Base-by-base conservation (phyloP, 202 grass and related monocot species). In the Zizania palustris region DNA sequence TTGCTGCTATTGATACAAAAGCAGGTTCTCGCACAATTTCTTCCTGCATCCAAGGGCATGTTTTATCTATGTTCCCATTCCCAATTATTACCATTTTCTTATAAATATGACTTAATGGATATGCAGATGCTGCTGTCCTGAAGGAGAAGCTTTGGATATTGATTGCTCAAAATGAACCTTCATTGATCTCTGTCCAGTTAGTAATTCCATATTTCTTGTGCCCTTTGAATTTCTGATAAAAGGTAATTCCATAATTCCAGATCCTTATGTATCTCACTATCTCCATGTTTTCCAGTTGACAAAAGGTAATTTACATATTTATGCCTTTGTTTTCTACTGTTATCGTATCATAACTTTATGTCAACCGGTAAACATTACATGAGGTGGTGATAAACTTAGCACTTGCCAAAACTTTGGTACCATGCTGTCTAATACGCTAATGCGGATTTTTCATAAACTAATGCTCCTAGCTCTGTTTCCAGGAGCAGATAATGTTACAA, bases 111-210 rank as follows among this genome's bases (percentile, higher is more conserved):
- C n/a, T n/a, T n/a, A 51, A 58, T 82, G 34, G 46, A 69, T 83
- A 63, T 80, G 60, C 91, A 97, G 91, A 97, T 70, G 87, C 74
- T 74, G 81, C 78, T 72, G 58, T 94, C 73, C 41, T 90, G 46
- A 97, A 92, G 77, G 95, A 94, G 87, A 97, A 97, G 81, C 82
- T 97, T 67, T 97, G 95, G 95, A 36, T 74, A 64, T 65, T 94
- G 65, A 80, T 97, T 87, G 76, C 89, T 88, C 95, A 97, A 82
- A 97, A 93, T 57, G 91, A 94, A 74, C 80, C 91, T 45, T 92
- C 89, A 1, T 68, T 97, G 69, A 77, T 97, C 67, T 84, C 95
- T 58, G 70, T 80, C 57, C 87, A 93, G 18, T 15, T 94, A 91
- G 91, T 93, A 93, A 77, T 78, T 86, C 16, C 51, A 3, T 13